Base-by-base conservation (phyloP, 2,329 filamentous ascomycete species). In the Thielaviopsis euricoi region DNA sequence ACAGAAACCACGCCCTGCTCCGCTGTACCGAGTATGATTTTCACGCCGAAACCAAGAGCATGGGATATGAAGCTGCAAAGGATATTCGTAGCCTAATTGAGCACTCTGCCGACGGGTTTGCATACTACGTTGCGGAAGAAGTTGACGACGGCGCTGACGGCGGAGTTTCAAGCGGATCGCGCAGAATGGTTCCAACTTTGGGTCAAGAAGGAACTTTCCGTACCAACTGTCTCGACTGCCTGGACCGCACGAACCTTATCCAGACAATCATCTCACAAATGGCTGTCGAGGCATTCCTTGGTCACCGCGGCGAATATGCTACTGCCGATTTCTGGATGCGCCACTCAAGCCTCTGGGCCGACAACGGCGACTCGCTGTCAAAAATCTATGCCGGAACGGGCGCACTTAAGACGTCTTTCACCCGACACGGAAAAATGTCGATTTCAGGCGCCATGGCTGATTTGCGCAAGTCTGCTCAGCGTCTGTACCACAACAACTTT, bases 401-500 rank as follows among this genome's bases (percentile, higher is more conserved):
- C 4, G 93, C 93, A 17, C 74, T 98, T 51, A 98, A 97, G 69
- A 90, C 89, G 2, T 96, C 90, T 0, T 97, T 95, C 65, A 98
- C 93, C 1, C 80, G 93, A 58, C 83, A 87, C 66, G 93, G 93
- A 37, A 97, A 96, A 71, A 96, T 95, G 88, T 95, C 90, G 12
- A 71, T 97, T 23, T 88, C 90, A 1, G 93, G 93, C 26, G 88
- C 90, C 12, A 81, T 98, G 64, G 90, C 93, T n/a, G 93, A 98
- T 72, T 86, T 89, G 51, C 82, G 91, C 57, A 98, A 98, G 71
- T 95, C 89, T 63, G 90, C 91, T 0, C 93, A 93, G 56, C 80
- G 93, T 60, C 80, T 96, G 62, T 97, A 96, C 67, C 91, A 96
- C 72, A 98, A 98, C 72, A 97, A 96, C 67, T 97, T 98, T 68